Percentiles rank a stretch among this genome's conserved stretches.
Conservation (phyloP, 805 yeast species). For the Candida andamanensis region DNA sequence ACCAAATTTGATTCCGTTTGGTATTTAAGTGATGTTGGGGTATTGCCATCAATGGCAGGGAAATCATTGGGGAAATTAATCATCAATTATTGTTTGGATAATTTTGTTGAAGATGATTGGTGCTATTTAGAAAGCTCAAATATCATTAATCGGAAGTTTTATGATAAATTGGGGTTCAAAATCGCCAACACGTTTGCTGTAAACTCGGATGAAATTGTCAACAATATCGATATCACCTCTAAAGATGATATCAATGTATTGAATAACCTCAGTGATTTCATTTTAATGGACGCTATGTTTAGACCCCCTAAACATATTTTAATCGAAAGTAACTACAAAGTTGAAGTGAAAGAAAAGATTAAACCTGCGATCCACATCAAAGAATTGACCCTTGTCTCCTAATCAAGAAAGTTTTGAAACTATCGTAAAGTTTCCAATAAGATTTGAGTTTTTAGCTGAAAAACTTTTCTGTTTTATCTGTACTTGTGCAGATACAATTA, state of each 20-base stretch:
- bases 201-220: conserved; percentile 14
- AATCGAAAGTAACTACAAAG: conserved; percentile 8
- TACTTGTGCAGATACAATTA: too few species aligned
- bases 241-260: conserved; percentile 10
- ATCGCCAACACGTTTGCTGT: conserved; percentile 28
- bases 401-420: too few species aligned
- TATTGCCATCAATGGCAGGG: conserved; percentile 53
- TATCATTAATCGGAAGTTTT: conserved; percentile 48
- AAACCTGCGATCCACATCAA: too few species aligned
- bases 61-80: conserved; percentile 52
- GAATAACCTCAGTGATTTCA: conserved; percentile 9
- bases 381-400: not conserved
- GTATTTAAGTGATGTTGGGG: conserved; percentile 58
- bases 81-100: conserved; percentile 45
- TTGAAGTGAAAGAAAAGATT: conserved; percentile 6
- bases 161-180: conserved; percentile 48
- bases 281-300: conserved; percentile 18
- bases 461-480: too few species aligned
- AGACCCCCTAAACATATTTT: conserved; percentile 13
- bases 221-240: conserved; percentile 11
- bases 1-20: conserved; percentile 37
- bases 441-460: too few species aligned
- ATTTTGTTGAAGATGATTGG: conserved; percentile 35
- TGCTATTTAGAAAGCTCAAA: conserved; percentile 55
- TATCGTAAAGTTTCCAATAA: not conserved